Evolutionary conservation across 2,329 filamentous ascomycete species (phyloP).

Genomic region (Epichloe coenophiala): DNA sequence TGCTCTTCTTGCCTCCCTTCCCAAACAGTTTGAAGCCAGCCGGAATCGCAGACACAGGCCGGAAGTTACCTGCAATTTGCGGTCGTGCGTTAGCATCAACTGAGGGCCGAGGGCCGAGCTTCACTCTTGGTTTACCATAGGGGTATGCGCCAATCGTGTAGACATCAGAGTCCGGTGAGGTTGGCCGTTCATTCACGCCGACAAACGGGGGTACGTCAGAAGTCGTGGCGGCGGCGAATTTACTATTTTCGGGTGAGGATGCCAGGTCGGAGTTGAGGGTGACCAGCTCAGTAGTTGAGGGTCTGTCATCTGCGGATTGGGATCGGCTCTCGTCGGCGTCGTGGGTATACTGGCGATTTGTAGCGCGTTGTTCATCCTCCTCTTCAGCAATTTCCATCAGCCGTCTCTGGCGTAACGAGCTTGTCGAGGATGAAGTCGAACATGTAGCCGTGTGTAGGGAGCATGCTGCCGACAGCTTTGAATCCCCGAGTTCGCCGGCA

Average conservation of each 20-base stretch:
- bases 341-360: slow-evolving; percentile 44
- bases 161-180: slow-evolving; percentile 36
- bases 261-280: slow-evolving; percentile 40
- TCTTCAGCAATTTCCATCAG: slow-evolving; percentile 92
- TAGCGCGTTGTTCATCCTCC: slow-evolving; percentile 55
- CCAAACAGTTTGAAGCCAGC: slow-evolving; percentile 61
- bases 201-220: slow-evolving; percentile 38
- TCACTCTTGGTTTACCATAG: slow-evolving; percentile 65
- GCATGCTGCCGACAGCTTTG: slow-evolving; percentile 75
- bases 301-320: slow-evolving; percentile 15
- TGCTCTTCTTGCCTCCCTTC: slow-evolving; percentile 39
- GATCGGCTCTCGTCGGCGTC: slow-evolving; percentile 22
- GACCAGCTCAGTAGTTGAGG: slow-evolving; percentile 22
- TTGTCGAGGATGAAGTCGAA: slow-evolving; percentile 73
- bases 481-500: slow-evolving; percentile 72
- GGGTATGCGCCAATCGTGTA: slow-evolving; percentile 29
- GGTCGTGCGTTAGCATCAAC: slow-evolving; percentile 48
- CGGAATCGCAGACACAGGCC: slow-evolving; percentile 68
- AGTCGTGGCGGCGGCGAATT: slow-evolving; percentile 32
- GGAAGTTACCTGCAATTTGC: slow-evolving; percentile 47
- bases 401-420: slow-evolving; percentile 61
- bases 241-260: slow-evolving; percentile 32
- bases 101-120: slow-evolving; percentile 76
- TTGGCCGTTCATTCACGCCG: slow-evolving; percentile 30
- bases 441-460: slow-evolving; percentile 78